A percentile compares a stretch with the other conserved stretches of the same genome.
phyloP scores from a whole-genome alignment of 257 asterid species.

The Sherardia arvensis region DNA sequence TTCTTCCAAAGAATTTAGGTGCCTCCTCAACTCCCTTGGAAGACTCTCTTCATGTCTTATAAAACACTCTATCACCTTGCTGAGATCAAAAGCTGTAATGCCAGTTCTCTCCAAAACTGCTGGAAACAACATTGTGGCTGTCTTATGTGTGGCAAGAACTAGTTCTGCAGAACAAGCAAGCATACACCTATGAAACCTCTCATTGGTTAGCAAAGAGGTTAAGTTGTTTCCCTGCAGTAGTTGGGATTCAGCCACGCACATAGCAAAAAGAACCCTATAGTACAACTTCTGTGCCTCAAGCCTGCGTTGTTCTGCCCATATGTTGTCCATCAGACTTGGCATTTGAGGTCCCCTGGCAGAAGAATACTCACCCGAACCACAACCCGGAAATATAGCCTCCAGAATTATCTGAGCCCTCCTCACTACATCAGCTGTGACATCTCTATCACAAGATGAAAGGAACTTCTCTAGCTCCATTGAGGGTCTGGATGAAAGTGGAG shows the following conservation, averaged over 20 bases:
- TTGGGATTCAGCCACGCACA: conserved; percentile 89
- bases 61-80: conserved; percentile 98
- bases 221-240: conserved; percentile 65
- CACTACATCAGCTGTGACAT: conserved; percentile 70
- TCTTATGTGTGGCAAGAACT: conserved; percentile 98
- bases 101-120: conserved; percentile 95
- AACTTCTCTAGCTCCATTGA: conserved; percentile 72
- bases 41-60: conserved; percentile 93
- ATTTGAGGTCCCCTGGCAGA: conserved; percentile 38
- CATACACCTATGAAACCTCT: conserved; percentile 98
- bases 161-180: conserved; percentile 98
- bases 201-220: conserved; percentile 80
- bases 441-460: conserved; percentile 73
- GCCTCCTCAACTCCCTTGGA: conserved; percentile 94
- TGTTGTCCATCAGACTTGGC: conserved; percentile 78
- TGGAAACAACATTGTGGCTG: conserved; percentile 94
- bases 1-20: conserved; percentile 90
- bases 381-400: conserved; percentile 87
- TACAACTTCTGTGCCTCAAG: conserved; percentile 85
- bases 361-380: conserved; percentile 57
- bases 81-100: conserved; percentile 92
- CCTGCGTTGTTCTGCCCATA: conserved; percentile 96
- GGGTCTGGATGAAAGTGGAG: conserved; percentile 85
- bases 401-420: conserved; percentile 87
- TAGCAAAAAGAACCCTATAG: conserved; percentile 82